A percentile compares a stretch with the other conserved stretches of the same genome.
Evolutionary conservation across 495 filamentous ascomycete species (phyloP).

Genomic region (Penicillium verhagenii): DNA sequence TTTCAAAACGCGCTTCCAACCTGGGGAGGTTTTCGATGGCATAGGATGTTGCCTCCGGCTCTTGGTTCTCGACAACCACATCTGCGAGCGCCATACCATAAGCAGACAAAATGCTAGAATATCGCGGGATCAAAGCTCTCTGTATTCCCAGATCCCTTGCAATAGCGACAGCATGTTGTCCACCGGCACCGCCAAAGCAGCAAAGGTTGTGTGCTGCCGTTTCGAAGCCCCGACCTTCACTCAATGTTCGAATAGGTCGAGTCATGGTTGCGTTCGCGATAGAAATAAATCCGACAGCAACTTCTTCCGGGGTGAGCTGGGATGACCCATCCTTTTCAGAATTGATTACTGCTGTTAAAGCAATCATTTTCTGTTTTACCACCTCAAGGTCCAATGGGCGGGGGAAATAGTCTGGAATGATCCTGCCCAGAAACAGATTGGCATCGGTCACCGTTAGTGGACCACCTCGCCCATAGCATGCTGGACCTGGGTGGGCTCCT

Average conservation of each 20-base stretch:
- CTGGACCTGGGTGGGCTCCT: constrained; percentile 81
- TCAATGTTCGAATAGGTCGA: constrained; percentile 19
- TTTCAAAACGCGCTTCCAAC: constrained; percentile 1
- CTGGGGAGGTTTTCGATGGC: constrained; percentile 1
- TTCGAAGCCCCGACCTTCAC: constrained; percentile 32
- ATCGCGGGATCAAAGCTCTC: constrained; percentile 32
- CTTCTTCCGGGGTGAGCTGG: constrained; percentile 68
- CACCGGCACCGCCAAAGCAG: constrained; percentile 41
- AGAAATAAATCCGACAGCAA: constrained; percentile 48
- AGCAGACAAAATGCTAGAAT: constrained; percentile 36
- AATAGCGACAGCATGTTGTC: constrained; percentile 37
- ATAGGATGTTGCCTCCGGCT: constrained; percentile 2
- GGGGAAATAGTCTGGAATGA: constrained; percentile 88
- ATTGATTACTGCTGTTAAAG: constrained; percentile 73
- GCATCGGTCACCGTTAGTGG: constrained; percentile 89
- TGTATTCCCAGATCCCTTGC: constrained; percentile 29
- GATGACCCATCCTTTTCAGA: constrained; percentile 26
- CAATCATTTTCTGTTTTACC: constrained; percentile 66
- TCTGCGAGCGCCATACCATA: constrained; percentile 40
- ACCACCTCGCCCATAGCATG: constrained; percentile 87
- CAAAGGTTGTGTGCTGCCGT: constrained; percentile 31
- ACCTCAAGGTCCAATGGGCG: constrained; percentile 64
- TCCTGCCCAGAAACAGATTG: constrained; percentile 77
- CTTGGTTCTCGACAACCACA: constrained; percentile 7
- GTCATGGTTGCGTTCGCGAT: constrained; percentile 12